phyloP scores from a whole-genome alignment of 2,329 filamentous ascomycete genomes.

The Myriosclerotinia duriaeana region DNA sequence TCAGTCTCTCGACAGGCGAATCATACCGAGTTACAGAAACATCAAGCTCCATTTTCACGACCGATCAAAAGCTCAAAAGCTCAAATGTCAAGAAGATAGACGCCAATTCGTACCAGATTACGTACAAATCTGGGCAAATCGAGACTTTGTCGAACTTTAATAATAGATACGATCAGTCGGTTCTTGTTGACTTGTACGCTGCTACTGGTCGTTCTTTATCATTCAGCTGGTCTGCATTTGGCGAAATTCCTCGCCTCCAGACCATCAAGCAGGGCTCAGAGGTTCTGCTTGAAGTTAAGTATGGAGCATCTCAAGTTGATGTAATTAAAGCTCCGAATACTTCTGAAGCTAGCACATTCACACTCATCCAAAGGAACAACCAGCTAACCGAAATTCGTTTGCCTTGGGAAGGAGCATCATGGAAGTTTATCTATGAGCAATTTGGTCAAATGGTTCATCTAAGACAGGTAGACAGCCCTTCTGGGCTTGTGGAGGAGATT shows the following conservation, averaged over 20 bases:
- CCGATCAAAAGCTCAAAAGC: slow-evolving; percentile 18
- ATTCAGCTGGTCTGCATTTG: slow-evolving; percentile 1
- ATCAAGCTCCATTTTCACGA: neutral
- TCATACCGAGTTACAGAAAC: slow-evolving; percentile 18
- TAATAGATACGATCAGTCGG: slow-evolving; percentile 13
- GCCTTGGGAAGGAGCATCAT: slow-evolving; percentile 9
- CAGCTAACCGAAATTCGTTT: slow-evolving; percentile 4
- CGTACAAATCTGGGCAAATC: slow-evolving; percentile 15
- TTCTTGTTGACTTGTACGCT: slow-evolving; percentile 16
- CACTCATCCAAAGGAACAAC: slow-evolving; percentile 3
- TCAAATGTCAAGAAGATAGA: slow-evolving; percentile 5
- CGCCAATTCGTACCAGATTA: slow-evolving; percentile 12
- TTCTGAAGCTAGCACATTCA: slow-evolving; percentile 15
- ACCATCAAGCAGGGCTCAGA: slow-evolving; percentile 19
- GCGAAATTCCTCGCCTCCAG: slow-evolving; percentile 7
- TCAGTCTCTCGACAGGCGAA: slow-evolving; percentile 13
- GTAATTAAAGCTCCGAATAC: slow-evolving; percentile 17
- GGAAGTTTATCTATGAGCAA: slow-evolving; percentile 14
- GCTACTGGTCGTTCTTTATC: slow-evolving; percentile 2
- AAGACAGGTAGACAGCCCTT: slow-evolving; percentile 5
- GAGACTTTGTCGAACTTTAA: slow-evolving; percentile 16
- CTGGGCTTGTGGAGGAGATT: slow-evolving; percentile 15
- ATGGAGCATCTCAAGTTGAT: slow-evolving; percentile 4
- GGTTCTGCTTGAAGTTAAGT: slow-evolving; percentile 17
- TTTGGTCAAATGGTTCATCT: slow-evolving; percentile 4